A percentile compares a stretch with the other conserved stretches of the same genome.
phyloP scores from a whole-genome alignment of 2,329 filamentous ascomycete species.

The Aspergillus carbonarius region DNA sequence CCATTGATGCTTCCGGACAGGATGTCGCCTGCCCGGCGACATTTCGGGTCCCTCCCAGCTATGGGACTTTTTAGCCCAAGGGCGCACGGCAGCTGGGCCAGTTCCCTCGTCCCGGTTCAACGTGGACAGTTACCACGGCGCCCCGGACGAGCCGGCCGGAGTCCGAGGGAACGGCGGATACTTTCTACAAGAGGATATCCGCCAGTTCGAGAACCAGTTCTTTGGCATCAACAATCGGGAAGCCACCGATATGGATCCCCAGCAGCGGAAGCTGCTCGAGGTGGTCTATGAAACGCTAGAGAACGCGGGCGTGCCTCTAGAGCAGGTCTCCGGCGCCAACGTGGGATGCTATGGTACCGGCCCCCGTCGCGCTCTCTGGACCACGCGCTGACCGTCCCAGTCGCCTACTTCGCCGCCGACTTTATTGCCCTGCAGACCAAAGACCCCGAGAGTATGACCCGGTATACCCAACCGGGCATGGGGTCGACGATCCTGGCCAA shows the following conservation, averaged over 20 bases:
- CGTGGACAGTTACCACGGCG: conserved; percentile 11
- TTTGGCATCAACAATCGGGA: conserved; percentile 26
- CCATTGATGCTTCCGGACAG: background rate
- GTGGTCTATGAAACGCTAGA: conserved; percentile 26
- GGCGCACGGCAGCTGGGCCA: conserved; percentile 3
- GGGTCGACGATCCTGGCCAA: conserved; percentile 19
- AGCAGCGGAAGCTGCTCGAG: conserved; percentile 28
- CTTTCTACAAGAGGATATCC: conserved; percentile 11
- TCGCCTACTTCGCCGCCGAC: background rate
- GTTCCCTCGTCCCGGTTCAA: conserved; percentile 19
- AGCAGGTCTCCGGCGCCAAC: conserved; percentile 16
- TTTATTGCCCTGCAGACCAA: background rate
- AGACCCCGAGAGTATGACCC: conserved; percentile 11
- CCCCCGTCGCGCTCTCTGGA: too few relatives aligned
- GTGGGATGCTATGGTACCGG: conserved; percentile 11
- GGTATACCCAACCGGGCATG: conserved; percentile 10
- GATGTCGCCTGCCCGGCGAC: conserved; percentile 19
- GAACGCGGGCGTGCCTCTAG: conserved; percentile 20
- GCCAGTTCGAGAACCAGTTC: conserved; percentile 23
- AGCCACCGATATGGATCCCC: conserved; percentile 25
- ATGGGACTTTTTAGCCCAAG: conserved; percentile 20
- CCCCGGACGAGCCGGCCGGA: conserved; percentile 15
- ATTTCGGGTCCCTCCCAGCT: conserved; percentile 15
- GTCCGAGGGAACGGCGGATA: conserved; percentile 3
- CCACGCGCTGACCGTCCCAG: background rate